Base-by-base conservation (phyloP, 441 rosid genomes). In the Jatropha multifida region DNA sequence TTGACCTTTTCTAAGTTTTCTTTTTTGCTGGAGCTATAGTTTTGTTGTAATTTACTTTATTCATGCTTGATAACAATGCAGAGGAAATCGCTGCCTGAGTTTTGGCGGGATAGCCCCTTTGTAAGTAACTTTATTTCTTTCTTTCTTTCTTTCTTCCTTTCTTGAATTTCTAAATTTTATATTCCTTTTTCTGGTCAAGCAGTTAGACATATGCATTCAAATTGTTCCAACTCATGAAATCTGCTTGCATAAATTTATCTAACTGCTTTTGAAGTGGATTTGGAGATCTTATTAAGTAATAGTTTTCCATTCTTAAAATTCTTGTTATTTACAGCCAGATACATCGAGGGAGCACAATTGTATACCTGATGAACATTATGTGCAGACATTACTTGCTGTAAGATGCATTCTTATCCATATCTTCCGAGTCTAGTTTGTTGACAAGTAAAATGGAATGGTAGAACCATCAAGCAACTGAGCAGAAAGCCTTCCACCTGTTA, bases 341-440 rank as follows among this genome's bases (percentile, higher is more conserved):
- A 80, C 87, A 72, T 80, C 91, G 59, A 89, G 83, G 80, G 98
- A 95, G 88, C 99, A 93, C 83, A 93, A 95, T 80, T 95, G 99
- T 77, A 95, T 95, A 84, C 98, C 99, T 13, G 99, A 93, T 88
- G 99, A 94, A 83, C 99, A 94, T 85, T 93, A 93, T 54, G 99
- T 94, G 72, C 99, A 89, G 86, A 94, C 99, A 61, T 81, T 94
- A 81, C 81, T 94, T 72, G 90, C 98, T 71, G 99, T 94, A 93
- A 89, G 98, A 77, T 77, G 26, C 66, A 71, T 55, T 85, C 65
- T 38, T 69, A 49, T 65, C 40, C 27, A 7, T 54, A 64, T 56
- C 8, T 32, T 32, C 49, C 40, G 26, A 75, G n/a, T 48, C 68
- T 64, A 60, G 51, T 75, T 52, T 18, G 46, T 65, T 51, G 59